Conservation (phyloP, 441 rosid genomes). For the Populus tomentosa region DNA sequence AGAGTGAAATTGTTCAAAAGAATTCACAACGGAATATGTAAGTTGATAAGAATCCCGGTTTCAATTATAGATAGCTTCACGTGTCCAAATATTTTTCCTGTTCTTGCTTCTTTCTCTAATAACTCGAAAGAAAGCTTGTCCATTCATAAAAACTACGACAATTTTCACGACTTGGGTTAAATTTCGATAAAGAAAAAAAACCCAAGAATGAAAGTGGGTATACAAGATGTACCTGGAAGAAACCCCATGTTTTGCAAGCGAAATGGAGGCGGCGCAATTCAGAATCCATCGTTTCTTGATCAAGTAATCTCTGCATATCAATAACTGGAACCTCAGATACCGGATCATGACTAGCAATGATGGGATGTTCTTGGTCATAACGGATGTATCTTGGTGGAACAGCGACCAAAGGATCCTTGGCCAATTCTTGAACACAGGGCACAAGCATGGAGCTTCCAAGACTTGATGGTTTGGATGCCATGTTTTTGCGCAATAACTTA, state of each 20-base stretch:
- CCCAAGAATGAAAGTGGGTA: too few species aligned
- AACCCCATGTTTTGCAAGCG: conserved; percentile 35
- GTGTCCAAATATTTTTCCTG: too few species aligned
- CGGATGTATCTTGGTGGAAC: conserved; percentile 16
- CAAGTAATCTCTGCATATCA: conserved; percentile 18
- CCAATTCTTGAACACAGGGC: conserved; percentile 22
- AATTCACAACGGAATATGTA: too few species aligned
- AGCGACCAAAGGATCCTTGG: neutral
- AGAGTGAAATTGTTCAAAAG: too few species aligned
- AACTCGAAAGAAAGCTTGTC: too few species aligned
- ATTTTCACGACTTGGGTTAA: too few species aligned
- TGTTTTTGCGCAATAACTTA: neutral
- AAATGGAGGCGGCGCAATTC: conserved; percentile 21
- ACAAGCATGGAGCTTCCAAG: conserved; percentile 17
- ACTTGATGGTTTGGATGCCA: neutral
- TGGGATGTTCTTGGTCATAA: neutral
- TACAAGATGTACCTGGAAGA: conserved; percentile 27
- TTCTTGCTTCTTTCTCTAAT: too few species aligned
- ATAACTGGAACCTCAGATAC: conserved; percentile 22
- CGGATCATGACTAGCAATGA: neutral
- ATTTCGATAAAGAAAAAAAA: too few species aligned
- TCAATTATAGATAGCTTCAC: too few species aligned
- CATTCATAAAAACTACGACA: too few species aligned
- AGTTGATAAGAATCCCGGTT: too few species aligned
- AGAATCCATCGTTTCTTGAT: neutral